Conservation (phyloP, 1,284 basidiomycete species). For the Ganoderma sp. region DNA sequence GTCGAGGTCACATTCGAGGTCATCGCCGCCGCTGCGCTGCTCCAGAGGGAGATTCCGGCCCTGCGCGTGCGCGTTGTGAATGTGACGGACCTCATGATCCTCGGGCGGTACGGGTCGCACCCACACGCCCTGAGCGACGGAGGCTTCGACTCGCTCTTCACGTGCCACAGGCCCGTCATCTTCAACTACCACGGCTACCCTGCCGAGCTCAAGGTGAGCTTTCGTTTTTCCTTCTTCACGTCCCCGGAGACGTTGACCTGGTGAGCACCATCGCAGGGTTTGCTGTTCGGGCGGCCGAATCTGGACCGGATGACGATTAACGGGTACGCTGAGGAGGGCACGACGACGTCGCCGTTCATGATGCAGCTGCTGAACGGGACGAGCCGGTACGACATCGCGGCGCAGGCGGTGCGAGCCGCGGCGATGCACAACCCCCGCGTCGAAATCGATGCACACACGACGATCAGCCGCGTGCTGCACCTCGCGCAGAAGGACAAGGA, state of each 20-base stretch:
- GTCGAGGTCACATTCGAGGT: constrained; percentile 81
- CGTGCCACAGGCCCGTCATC: constrained; percentile 69
- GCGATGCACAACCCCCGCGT: constrained; percentile 57
- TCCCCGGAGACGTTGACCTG: neutral
- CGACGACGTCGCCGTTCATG: constrained; percentile 73
- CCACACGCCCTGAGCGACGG: constrained; percentile 76
- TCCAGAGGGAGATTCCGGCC: constrained; percentile 64
- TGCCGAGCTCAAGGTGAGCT: constrained; percentile 53
- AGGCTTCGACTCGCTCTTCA: constrained; percentile 76
- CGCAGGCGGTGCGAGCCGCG: constrained; percentile 60
- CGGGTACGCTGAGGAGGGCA: constrained; percentile 72
- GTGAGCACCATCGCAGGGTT: constrained; percentile 42
- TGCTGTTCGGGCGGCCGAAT: constrained; percentile 63
- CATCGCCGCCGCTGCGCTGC: constrained; percentile 76
- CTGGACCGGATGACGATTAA: constrained; percentile 58
- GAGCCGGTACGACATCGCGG: constrained; percentile 68
- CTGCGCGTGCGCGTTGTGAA: constrained; percentile 83
- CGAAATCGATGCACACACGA: constrained; percentile 57
- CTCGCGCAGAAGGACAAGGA: constrained; percentile 58
- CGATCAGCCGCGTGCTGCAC: constrained; percentile 59
- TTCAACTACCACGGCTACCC: constrained; percentile 90
- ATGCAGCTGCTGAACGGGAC: constrained; percentile 76
- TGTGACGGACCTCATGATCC: constrained; percentile 83
- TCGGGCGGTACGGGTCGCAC: constrained; percentile 69
- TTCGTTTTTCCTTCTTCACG: neutral